Evolutionary conservation across 208 protist species (phyloP).

Genomic region (Acanthamoeba healyi): DNA sequence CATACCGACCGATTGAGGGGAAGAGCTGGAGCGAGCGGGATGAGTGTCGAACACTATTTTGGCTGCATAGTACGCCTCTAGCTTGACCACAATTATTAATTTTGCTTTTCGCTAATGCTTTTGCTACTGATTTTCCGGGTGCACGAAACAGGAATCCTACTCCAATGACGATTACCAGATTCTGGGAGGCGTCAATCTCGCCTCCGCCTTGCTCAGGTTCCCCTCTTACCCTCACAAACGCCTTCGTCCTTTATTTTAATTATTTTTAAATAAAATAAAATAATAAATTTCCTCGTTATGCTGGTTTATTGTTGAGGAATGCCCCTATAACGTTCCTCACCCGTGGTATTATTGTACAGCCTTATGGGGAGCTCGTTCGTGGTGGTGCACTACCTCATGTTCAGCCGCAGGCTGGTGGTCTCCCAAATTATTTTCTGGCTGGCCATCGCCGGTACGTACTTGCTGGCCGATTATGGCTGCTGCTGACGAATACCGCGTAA

Average conservation of each 20-base stretch:
- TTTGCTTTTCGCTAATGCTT: neutral
- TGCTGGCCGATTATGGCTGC: neutral
- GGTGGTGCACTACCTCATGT: constrained; percentile 71
- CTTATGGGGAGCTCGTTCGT: constrained; percentile 65
- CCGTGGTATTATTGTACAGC: neutral
- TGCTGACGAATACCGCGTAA: neutral
- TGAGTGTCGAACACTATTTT: constrained; percentile 1
- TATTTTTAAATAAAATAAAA: neutral
- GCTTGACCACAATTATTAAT: neutral
- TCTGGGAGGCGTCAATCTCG: constrained; percentile 31
- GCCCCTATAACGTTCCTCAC: neutral
- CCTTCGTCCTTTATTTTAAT: neutral
- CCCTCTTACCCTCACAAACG: neutral
- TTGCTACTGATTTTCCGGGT: neutral
- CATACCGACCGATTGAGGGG: too few species aligned
- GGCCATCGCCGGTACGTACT: neutral
- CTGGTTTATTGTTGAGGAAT: neutral
- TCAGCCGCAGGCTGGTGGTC: constrained; percentile 28
- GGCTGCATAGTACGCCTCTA: neutral
- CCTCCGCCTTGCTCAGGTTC: constrained; percentile 21
- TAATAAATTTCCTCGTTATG: neutral
- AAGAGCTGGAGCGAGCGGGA: too few species aligned
- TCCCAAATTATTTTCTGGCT: constrained; percentile 40
- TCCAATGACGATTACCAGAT: neutral
- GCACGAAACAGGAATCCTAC: neutral